These are phyloP conservation scores for Neovahlkampfia damariscottae DNA, from an alignment of 78 protist genomes.

Conservation along the genomic window DNA sequence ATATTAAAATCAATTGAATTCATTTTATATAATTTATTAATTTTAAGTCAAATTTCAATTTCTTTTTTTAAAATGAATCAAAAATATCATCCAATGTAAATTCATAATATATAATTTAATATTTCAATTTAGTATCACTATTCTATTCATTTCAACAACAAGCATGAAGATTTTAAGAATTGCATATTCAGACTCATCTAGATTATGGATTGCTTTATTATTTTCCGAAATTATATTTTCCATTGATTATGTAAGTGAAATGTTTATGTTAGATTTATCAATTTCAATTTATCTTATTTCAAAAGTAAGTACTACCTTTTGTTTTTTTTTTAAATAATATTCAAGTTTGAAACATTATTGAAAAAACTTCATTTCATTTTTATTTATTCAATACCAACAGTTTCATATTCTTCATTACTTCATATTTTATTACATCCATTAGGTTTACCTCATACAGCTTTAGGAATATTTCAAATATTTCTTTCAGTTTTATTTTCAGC, in stretches of 20 bases:
- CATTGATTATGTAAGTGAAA: too few species aligned
- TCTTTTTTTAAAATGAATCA: too few species aligned
- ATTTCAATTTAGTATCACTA: too few species aligned
- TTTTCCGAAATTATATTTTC: neutral
- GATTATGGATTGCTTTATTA: neutral
- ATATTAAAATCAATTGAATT: too few species aligned
- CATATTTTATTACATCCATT: neutral
- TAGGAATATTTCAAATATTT: neutral
- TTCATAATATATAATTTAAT: too few species aligned
- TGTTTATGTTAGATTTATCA: too few species aligned
- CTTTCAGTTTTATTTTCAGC: neutral
- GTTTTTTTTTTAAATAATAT: neutral
- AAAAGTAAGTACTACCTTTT: neutral
- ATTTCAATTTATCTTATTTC: neutral
- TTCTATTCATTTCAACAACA: conserved; percentile 1
- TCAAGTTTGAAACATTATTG: neutral
- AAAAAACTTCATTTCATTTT: neutral
- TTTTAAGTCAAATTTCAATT: too few species aligned
- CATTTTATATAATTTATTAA: too few species aligned
- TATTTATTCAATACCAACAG: neutral
- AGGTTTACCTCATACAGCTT: neutral
- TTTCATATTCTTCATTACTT: neutral
- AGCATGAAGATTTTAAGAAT: neutral
- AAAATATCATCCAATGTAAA: neutral
- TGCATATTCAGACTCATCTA: neutral